Conservation (phyloP, 1,139 yeast genomes). For the Kodamaea sp. region DNA sequence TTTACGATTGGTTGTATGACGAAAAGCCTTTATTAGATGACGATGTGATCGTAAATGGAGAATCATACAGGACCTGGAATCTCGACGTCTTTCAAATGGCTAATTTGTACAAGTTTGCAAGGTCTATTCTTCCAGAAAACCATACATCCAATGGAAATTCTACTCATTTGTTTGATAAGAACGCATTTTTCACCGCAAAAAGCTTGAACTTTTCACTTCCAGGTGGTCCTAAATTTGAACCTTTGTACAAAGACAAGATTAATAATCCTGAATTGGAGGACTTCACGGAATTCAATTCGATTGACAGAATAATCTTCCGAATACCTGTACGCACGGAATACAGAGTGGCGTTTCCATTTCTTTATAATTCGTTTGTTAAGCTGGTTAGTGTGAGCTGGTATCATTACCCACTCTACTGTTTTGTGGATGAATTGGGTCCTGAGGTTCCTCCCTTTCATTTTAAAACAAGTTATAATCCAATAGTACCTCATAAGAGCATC, state of each 20-base stretch:
- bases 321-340: conserved; percentile 78
- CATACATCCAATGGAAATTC: conserved; percentile 55
- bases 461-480: conserved; percentile 57
- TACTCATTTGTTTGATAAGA: conserved; percentile 63
- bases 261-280: conserved; percentile 69
- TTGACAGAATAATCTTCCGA: conserved; percentile 84
- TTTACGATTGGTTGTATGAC: conserved; percentile 81
- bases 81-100: conserved; percentile 65
- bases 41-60: conserved; percentile 60
- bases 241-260: conserved; percentile 63
- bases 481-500: conserved; percentile 38
- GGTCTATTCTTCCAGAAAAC: conserved; percentile 64
- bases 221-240: conserved; percentile 96
- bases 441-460: conserved; percentile 60
- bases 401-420: conserved; percentile 59
- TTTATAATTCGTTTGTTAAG: conserved; percentile 79
- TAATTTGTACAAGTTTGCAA: conserved; percentile 62
- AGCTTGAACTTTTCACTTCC: conserved; percentile 85
- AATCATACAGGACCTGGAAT: conserved; percentile 74
- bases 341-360: conserved; percentile 79
- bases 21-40: conserved; percentile 71
- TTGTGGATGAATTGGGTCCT: conserved; percentile 36
- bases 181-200: conserved; percentile 85
- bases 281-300: conserved; percentile 83
- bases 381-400: conserved; percentile 63